Evolutionary conservation across 2,329 filamentous ascomycete species (phyloP).

Genomic region (Alternaria sp.): DNA sequence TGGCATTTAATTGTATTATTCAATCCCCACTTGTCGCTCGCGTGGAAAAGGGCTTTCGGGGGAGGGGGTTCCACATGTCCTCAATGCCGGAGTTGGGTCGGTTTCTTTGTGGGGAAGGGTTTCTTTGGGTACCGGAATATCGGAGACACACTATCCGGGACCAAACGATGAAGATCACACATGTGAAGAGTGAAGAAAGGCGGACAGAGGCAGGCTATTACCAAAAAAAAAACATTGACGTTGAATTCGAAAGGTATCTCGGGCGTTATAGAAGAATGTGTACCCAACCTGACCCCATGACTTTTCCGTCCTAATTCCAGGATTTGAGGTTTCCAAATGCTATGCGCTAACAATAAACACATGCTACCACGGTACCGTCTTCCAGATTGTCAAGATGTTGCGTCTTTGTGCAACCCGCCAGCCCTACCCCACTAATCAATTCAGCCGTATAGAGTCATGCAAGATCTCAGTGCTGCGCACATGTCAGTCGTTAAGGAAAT

Average conservation of each 20-base stretch:
- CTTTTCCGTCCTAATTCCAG: conserved; percentile 28
- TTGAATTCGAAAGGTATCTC: conserved; percentile 31
- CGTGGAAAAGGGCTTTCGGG: conserved; percentile 7
- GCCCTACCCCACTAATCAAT: conserved; percentile 20
- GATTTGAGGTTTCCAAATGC: conserved; percentile 16
- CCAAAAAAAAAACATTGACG: conserved; percentile 14
- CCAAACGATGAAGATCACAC: conserved; percentile 3
- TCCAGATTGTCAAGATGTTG: conserved; percentile 11
- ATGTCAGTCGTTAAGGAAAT: conserved; percentile 26
- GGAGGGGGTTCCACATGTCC: conserved; percentile 12
- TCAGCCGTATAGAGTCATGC: conserved; percentile 37
- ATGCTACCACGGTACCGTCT: conserved; percentile 17
- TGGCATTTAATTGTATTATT: neutral
- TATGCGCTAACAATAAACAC: conserved; percentile 22
- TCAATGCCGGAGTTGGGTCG: conserved; percentile 23
- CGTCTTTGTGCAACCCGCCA: conserved; percentile 11
- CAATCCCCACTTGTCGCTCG: conserved; percentile 7
- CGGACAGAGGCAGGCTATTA: neutral
- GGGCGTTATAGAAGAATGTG: conserved; percentile 24
- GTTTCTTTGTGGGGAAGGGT: conserved; percentile 25
- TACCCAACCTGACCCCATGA: conserved; percentile 25
- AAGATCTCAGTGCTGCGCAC: conserved; percentile 27
- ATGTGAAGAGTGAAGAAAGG: neutral
- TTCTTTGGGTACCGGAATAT: conserved; percentile 8
- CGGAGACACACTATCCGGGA: conserved; percentile 3